Evolutionary conservation across 1,284 basidiomycete genomes (phyloP), one percentile per base, ranked within the genome.

Genomic region (Gomphus sp.): DNA sequence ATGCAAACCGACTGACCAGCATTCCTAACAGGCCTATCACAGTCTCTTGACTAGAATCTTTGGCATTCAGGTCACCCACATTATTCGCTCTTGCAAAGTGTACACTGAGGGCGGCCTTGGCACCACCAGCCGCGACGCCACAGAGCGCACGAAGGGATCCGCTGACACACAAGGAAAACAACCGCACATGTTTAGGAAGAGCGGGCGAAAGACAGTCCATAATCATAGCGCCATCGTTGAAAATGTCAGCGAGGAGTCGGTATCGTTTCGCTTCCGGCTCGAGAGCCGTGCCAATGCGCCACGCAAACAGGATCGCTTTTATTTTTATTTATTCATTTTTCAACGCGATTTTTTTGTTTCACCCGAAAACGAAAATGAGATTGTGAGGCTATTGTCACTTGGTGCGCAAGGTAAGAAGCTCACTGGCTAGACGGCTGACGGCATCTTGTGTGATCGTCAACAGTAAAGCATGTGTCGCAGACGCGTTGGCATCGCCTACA

Each of bases 181-280:
- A 65, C 9, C 82, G 78, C 3, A 81, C 62, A 3, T 69, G 68
- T 7, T 72, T 61, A 1, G 67, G 73, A 22, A 86, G 72, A 16
- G 80, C 67, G 0, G 85, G 85, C 0, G 84, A 82, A 7, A 85
- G 62, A 1, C 79, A 79, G 61, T 86, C 84, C 25, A 84, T 69
- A 10, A 84, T 71, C 51, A 82, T 76, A 1, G 82, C 76, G 0
- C 72, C 68, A 62, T 87, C 85, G 59, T 85, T 87, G 61, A 84
- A 72, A 16, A 85, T 71, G 62, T 88, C 85, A 0, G 84, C 85
- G n/a, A 85, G 72, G 50, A 86, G 73, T n/a, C 85, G 79, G 63
- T 84, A 87, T 2, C 76, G 82, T 67, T 87, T 87, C 2, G 84
- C 82, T 70, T 88, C 85, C 12, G 85, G 82, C 41, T 76, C 80